Percentiles rank a stretch among this genome's conserved stretches.
phyloP scores from a whole-genome alignment of 1,139 yeast genomes.

The Oligophagozyma castellii region DNA sequence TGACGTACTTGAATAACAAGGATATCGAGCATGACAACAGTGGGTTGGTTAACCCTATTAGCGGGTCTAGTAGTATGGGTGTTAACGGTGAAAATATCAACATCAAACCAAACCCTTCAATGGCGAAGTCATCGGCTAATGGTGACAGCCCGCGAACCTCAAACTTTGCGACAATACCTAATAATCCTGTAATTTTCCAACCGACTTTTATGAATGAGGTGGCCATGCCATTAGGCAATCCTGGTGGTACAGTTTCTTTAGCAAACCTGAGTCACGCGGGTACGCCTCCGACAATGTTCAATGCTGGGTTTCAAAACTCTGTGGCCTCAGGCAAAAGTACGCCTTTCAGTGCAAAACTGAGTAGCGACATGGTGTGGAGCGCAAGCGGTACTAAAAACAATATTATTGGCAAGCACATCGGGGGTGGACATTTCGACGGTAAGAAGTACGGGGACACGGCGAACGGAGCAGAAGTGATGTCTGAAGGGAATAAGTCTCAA shows the following conservation, averaged over 20 bases:
- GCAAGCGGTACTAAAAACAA: not conserved
- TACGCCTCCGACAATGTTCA: too few species aligned
- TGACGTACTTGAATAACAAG: slow-evolving; percentile 14
- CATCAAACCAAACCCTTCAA: not conserved
- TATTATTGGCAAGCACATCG: not conserved
- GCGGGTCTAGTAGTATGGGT: not conserved
- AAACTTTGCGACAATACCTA: not conserved
- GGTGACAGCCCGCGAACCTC: not conserved
- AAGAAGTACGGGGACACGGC: not conserved
- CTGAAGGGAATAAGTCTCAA: not conserved
- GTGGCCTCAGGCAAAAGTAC: too few species aligned
- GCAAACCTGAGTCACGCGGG: not conserved
- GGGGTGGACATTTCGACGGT: not conserved
- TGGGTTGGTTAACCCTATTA: not conserved
- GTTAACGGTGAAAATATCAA: too few species aligned
- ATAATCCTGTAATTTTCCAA: too few species aligned
- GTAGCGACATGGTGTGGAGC: too few species aligned
- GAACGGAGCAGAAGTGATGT: not conserved
- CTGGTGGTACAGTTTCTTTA: too few species aligned
- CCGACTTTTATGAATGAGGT: too few species aligned
- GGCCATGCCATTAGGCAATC: too few species aligned
- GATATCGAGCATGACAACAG: not conserved
- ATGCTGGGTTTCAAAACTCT: not conserved
- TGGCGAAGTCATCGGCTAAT: not conserved
- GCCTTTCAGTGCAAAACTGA: too few species aligned